These are phyloP conservation scores for Suhomyces taliae DNA, from an alignment of 1,139 yeast species.

Conservation along the genomic window DNA sequence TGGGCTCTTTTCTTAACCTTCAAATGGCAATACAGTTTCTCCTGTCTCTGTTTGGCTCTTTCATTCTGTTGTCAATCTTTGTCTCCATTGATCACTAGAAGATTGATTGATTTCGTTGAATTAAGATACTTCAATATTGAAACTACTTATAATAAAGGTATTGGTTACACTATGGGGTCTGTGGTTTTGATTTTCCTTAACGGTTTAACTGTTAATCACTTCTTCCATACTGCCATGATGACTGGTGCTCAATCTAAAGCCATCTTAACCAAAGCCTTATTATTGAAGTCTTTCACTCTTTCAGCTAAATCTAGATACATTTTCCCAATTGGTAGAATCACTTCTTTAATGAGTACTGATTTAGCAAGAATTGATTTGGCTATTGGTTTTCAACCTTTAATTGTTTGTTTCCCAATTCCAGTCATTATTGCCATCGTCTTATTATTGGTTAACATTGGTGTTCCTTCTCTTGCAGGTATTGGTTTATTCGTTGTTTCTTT, in stretches of 20 bases:
- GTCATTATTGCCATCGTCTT: slow-evolving; percentile 41
- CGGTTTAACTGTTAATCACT: slow-evolving; percentile 45
- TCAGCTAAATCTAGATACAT: slow-evolving; percentile 34
- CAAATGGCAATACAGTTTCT: slow-evolving; percentile 34
- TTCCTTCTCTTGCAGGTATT: slow-evolving; percentile 43
- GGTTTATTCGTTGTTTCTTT: slow-evolving; percentile 44
- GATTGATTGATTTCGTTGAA: slow-evolving; percentile 43
- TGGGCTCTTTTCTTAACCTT: slow-evolving; percentile 41
- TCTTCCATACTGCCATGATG: slow-evolving; percentile 46
- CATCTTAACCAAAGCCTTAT: slow-evolving; percentile 39
- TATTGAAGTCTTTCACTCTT: slow-evolving; percentile 41
- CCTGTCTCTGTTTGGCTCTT: slow-evolving; percentile 36
- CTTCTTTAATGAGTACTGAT: slow-evolving; percentile 47
- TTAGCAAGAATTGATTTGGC: slow-evolving; percentile 49
- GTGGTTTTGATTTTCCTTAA: slow-evolving; percentile 40
- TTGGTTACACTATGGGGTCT: slow-evolving; percentile 44
- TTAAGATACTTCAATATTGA: slow-evolving; percentile 37
- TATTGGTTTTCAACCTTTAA: slow-evolving; percentile 46
- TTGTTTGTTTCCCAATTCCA: slow-evolving; percentile 47
- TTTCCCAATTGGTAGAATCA: slow-evolving; percentile 43
- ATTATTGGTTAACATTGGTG: slow-evolving; percentile 38
- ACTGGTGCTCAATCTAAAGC: slow-evolving; percentile 49
- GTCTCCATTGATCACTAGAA: slow-evolving; percentile 43
- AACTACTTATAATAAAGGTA: slow-evolving; percentile 35
- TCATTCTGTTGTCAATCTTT: slow-evolving; percentile 42